These are phyloP conservation scores for Arthroderma sp. DNA, from an alignment of 2,329 filamentous ascomycete species.

Conservation along the genomic window DNA sequence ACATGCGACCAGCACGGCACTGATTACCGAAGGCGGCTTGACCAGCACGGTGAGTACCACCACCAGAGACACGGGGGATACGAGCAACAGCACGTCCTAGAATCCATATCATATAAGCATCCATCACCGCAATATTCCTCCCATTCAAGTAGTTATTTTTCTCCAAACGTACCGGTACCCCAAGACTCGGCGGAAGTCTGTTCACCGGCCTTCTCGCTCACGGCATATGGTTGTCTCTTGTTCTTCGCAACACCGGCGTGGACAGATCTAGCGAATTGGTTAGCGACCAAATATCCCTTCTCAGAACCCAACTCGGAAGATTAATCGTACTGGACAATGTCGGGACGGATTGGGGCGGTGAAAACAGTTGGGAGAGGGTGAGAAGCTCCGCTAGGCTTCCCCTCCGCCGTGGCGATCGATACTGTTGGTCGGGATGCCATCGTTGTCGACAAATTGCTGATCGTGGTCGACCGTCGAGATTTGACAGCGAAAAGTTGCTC, in stretches of 20 bases:
- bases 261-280: slow-evolving; percentile 42
- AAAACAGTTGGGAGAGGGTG: slow-evolving; percentile 94
- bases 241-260: slow-evolving; percentile 99
- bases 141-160: slow-evolving; percentile 15
- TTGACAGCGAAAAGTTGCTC: not conserved
- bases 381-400: slow-evolving; percentile 76
- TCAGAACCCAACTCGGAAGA: not conserved
- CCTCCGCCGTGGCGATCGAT: slow-evolving; percentile 92
- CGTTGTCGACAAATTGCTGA: slow-evolving; percentile 34
- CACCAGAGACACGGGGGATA: slow-evolving; percentile 99
- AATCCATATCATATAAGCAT: slow-evolving; percentile 6
- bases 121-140: slow-evolving; percentile 2
- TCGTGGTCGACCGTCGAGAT: slow-evolving; percentile 13
- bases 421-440: slow-evolving; percentile 97
- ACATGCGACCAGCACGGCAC: slow-evolving; percentile 99
- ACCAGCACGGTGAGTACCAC: slow-evolving; percentile 99
- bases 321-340: slow-evolving; percentile 82
- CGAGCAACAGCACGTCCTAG: slow-evolving; percentile 95
- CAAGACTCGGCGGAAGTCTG: slow-evolving; percentile 99
- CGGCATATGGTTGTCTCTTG: slow-evolving; percentile 98
- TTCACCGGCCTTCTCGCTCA: slow-evolving; percentile 99
- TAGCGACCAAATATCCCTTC: not conserved
- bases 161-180: slow-evolving; percentile 75
- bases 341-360: slow-evolving; percentile 90
- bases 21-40: slow-evolving; percentile 99